phyloP scores from a whole-genome alignment of 306 rosid species.

The Quercus gilva region DNA sequence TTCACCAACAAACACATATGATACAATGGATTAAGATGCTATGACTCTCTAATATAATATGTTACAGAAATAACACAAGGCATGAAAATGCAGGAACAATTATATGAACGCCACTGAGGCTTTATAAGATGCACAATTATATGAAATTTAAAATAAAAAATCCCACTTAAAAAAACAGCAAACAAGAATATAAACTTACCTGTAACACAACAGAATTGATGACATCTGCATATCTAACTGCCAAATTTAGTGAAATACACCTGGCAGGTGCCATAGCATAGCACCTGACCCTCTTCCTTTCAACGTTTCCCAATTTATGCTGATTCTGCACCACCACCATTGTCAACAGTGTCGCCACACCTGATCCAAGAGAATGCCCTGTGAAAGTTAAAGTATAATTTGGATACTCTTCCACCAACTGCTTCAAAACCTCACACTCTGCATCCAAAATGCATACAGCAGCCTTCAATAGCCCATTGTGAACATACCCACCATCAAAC shows the following conservation, averaged over 20 bases:
- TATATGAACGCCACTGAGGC: background rate
- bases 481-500: conserved; percentile 93
- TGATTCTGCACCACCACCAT: conserved; percentile 72
- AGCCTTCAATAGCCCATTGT: conserved; percentile 85
- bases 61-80: background rate
- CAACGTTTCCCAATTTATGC: conserved; percentile 63
- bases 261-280: conserved; percentile 92
- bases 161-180: conserved; percentile 5
- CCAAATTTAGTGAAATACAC: conserved; percentile 84
- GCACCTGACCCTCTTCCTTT: conserved; percentile 75
- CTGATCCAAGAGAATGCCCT: conserved; percentile 92
- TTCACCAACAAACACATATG: background rate
- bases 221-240: conserved; percentile 92
- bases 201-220: conserved; percentile 89
- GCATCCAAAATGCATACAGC: conserved; percentile 72
- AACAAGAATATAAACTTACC: conserved; percentile 48
- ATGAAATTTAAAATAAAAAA: background rate
- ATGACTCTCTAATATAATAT: background rate
- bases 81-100: background rate
- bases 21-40: background rate
- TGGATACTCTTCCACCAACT: conserved; percentile 58
- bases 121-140: conserved; percentile 1
- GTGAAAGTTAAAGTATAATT: conserved; percentile 75
- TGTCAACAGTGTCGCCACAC: conserved; percentile 75
- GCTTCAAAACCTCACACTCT: conserved; percentile 58